phyloP scores from a whole-genome alignment of 2,329 filamentous ascomycete species.

The Pseudocercospora ulei region DNA sequence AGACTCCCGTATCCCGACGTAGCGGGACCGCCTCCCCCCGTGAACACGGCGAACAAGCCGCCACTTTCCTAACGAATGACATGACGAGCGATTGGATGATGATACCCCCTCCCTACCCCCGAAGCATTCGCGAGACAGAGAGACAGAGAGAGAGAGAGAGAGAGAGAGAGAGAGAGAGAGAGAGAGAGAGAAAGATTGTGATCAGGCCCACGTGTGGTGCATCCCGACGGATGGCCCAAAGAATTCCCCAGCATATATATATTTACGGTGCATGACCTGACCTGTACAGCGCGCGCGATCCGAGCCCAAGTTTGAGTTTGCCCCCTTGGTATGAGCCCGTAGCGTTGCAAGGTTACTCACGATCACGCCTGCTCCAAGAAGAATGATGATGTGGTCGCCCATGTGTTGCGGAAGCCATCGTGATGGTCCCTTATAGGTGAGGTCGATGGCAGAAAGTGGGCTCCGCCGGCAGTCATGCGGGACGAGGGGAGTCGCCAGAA shows the following conservation, averaged over 20 bases:
- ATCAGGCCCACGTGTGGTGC: no score
- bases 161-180: no score
- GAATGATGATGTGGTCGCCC: neutral
- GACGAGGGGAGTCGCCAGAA: neutral
- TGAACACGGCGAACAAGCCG: constrained; percentile 80
- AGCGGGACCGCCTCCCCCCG: constrained; percentile 69
- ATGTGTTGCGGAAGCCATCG: neutral
- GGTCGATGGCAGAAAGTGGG: neutral
- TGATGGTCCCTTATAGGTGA: neutral
- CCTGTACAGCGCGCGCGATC: neutral
- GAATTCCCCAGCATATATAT: neutral
- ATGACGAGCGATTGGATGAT: constrained; percentile 2
- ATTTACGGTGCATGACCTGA: constrained; percentile 1
- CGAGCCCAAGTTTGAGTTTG: neutral
- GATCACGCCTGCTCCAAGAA: neutral
- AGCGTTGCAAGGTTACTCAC: no score
- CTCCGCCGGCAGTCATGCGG: neutral
- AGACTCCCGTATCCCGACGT: constrained; percentile 67
- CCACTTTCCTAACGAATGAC: constrained; percentile 16
- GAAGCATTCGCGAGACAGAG: constrained; percentile 4
- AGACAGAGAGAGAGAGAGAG: no score
- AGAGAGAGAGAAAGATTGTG: no score
- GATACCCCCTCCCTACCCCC: constrained; percentile 7
- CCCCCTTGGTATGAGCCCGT: no score
- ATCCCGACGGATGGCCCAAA: no score